Conservation (phyloP, 345 rosid species). For the Populus ilicifolia region DNA sequence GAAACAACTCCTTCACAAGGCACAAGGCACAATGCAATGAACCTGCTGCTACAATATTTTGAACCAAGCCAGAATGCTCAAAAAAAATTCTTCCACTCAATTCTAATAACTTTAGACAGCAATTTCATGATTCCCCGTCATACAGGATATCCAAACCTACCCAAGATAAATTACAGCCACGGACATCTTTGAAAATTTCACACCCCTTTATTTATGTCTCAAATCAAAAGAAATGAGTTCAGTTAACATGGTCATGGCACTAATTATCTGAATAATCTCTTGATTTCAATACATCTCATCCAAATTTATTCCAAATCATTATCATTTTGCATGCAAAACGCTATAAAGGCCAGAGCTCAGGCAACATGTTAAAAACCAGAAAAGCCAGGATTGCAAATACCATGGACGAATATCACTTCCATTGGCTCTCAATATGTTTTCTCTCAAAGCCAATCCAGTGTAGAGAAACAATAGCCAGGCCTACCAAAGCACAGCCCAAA, state of each 20-base stretch:
- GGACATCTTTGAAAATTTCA: background rate
- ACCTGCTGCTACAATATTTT: background rate
- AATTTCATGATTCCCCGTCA: background rate
- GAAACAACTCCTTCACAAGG: background rate
- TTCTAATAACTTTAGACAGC: background rate
- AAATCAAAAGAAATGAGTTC: background rate
- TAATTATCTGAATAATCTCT: background rate
- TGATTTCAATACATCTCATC: background rate
- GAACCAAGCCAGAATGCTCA: background rate
- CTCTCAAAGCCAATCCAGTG: conserved; percentile 92
- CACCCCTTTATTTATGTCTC: background rate
- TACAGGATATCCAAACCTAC: too few relatives aligned
- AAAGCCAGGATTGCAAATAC: conserved; percentile 34
- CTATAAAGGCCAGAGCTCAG: background rate
- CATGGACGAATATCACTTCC: conserved; percentile 99
- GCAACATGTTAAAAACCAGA: background rate
- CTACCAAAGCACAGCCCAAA: conserved; percentile 30
- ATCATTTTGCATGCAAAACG: background rate
- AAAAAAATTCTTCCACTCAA: background rate
- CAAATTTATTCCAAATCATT: background rate
- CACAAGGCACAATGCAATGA: background rate
- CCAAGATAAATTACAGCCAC: background rate
- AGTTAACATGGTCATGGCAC: background rate
- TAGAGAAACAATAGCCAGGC: conserved; percentile 95
- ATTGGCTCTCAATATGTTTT: conserved; percentile 86